Base-by-base conservation (phyloP, 257 asterid genomes). In the Lantana camara region DNA sequence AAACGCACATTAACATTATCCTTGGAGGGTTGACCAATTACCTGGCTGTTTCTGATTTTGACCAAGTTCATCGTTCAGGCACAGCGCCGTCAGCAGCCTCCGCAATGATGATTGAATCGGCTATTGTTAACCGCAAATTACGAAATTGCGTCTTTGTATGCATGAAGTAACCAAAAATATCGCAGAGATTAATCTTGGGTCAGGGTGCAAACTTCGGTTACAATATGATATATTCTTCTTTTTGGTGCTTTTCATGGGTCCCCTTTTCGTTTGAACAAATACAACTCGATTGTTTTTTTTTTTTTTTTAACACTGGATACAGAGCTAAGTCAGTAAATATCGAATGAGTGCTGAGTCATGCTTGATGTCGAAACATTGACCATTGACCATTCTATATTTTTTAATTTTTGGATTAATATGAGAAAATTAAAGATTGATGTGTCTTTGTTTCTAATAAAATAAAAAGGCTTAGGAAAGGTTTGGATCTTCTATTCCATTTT, bases 81-180 rank as follows among this genome's bases (percentile, higher is more conserved):
- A n/a, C n/a, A n/a, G n/a, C n/a, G n/a, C n/a, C n/a, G n/a, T n/a
- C n/a, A n/a, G n/a, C n/a, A n/a, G n/a, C n/a, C n/a, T n/a, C n/a
- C n/a, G n/a, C n/a, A n/a, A n/a, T n/a, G n/a, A n/a, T n/a, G n/a
- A n/a, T n/a, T n/a, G n/a, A n/a, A n/a, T n/a, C n/a, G n/a, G n/a
- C n/a, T n/a, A n/a, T n/a, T n/a, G n/a, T n/a, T n/a, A n/a, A 35
- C 21, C 27, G 47, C 35, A 48, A 41, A 53, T 35, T 49, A 35
- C 48, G 44, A 19, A 53, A 56, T 16, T 19, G 60, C 55, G 19
- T 21, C 55, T 34, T 64, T 30, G 48, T 69, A 23, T 54, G 15
- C 64, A 56, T 45, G 75, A 20, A 66, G 57, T 49, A 54, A 67
- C 69, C 49, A 22, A n/a, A n/a, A n/a, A n/a, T n/a, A n/a, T n/a